Percentiles rank a stretch among this genome's conserved stretches.
These are phyloP conservation scores for Paramyrothecium sp. DNA, from an alignment of 2,329 filamentous ascomycete genomes.

Conservation along the genomic window DNA sequence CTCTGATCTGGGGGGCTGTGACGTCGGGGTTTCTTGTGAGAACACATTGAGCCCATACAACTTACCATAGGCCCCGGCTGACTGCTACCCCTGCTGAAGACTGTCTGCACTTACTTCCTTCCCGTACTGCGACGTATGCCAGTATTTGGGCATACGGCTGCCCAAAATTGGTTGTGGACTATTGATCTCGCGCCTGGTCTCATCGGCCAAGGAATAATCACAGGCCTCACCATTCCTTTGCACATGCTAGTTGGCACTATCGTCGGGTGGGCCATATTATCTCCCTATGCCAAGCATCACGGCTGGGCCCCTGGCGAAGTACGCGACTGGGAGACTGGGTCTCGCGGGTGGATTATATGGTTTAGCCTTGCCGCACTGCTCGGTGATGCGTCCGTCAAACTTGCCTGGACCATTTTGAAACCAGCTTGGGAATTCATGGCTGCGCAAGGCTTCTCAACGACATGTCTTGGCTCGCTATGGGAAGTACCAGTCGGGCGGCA, in stretches of 20 bases:
- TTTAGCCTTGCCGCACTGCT: background rate
- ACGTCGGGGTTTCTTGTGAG: constrained; percentile 2
- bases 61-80: background rate
- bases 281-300: background rate
- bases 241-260: constrained; percentile 1
- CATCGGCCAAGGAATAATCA: constrained; percentile 3
- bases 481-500: too few species aligned
- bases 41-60: too few species aligned
- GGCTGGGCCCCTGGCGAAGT: background rate
- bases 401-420: background rate
- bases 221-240: background rate
- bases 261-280: constrained; percentile 4
- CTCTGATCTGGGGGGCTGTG: background rate
- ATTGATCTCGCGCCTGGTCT: background rate
- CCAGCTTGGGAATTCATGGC: background rate
- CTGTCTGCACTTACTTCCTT: background rate
- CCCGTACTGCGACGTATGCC: constrained; percentile 1
- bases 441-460: too few species aligned
- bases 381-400: background rate
- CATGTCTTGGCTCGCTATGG: too few species aligned
- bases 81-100: background rate
- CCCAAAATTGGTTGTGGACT: background rate
- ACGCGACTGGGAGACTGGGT: constrained; percentile 2
- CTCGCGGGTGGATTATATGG: constrained; percentile 5
- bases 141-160: background rate